Conservation (phyloP, 768 basidiomycete genomes). For the Mycena polygramma region DNA sequence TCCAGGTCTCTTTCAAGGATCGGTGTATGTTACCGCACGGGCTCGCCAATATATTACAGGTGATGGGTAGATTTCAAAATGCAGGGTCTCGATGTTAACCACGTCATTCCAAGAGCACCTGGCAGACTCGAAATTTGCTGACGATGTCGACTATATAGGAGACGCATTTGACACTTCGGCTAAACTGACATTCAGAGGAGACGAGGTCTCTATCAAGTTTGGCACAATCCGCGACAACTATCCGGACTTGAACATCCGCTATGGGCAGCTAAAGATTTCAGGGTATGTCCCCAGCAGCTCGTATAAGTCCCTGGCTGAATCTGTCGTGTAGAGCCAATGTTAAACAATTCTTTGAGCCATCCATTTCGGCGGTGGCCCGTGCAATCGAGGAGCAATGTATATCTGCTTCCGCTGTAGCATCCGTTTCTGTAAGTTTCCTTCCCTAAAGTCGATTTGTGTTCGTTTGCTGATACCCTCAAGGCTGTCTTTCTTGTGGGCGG, state of each 20-base stretch:
- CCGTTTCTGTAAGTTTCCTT: slow-evolving; percentile 46
- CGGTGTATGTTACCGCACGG: slow-evolving; percentile 63
- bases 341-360: slow-evolving; percentile 58
- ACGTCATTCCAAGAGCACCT: slow-evolving; percentile 52
- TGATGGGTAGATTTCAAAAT: slow-evolving; percentile 35
- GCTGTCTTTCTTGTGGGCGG: slow-evolving; percentile 65
- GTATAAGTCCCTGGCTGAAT: neutral
- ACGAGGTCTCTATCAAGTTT: slow-evolving; percentile 59
- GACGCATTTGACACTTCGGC: slow-evolving; percentile 60
- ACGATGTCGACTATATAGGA: slow-evolving; percentile 58
- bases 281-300: slow-evolving; percentile 40
- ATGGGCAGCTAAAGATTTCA: slow-evolving; percentile 60
- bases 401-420: slow-evolving; percentile 39
- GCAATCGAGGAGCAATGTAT: slow-evolving; percentile 50
- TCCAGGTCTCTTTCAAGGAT: slow-evolving; percentile 64
- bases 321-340: slow-evolving; percentile 48
- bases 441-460: too few species aligned
- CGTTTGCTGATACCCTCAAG: slow-evolving; percentile 34
- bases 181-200: slow-evolving; percentile 58
- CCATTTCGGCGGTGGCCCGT: slow-evolving; percentile 51
- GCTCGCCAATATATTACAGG: slow-evolving; percentile 56
- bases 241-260: slow-evolving; percentile 53
- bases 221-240: slow-evolving; percentile 59
- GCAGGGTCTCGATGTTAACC: neutral
- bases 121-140: slow-evolving; percentile 52